Base-by-base conservation (phyloP, 2,329 filamentous ascomycete genomes). In the Arachnomyces sp. region DNA sequence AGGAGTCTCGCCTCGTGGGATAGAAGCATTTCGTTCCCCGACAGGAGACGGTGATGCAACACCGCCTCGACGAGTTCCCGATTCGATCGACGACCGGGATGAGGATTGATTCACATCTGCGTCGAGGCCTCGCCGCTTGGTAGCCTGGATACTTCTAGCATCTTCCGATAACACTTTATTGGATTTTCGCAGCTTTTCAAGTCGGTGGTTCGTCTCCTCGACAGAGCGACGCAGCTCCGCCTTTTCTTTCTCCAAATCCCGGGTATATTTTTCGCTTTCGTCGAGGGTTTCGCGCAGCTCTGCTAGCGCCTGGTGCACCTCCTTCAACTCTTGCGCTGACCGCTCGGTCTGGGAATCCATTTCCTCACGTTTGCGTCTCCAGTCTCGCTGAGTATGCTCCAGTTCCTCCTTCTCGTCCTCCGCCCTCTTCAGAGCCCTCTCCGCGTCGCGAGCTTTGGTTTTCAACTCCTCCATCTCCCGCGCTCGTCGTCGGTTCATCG, bases 391-490 rank as follows among this genome's bases (percentile, higher is more conserved):
- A 1, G 78, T 75, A 34, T 75, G 71, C 53, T 86, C 84, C 0
- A 94, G 73, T 30, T 88, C 85, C 37, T 92, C 84, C 49, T 80
- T 82, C 54, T 93, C 88, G 47, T 83, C 75, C 30, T 75, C 72
- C 0, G 86, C 77, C 3, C 75, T 73, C 55, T 83, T 83, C 39
- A 87, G 68, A 37, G 86, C 80, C 8, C 82, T 78, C 64, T 96
- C 90, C 1, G 86, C 77, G 47, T 95, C 89, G 5, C 86, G 79
- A 8, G 89, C 73, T 62, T 81, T 85, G 37, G 73, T 72, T 60
- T 83, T 87, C 30, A 95, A 69, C 51, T 96, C 90, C 59, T 96
- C 92, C 3, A 86, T 72, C 67, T 96, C 92, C 35, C 89, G 75
- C 5, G 85, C 78, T 45, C 82, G 81, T 32, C 85, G 77, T 38